These are phyloP conservation scores for Petasospora fabianii DNA, from an alignment of 1,139 yeast genomes.

Conservation along the genomic window DNA sequence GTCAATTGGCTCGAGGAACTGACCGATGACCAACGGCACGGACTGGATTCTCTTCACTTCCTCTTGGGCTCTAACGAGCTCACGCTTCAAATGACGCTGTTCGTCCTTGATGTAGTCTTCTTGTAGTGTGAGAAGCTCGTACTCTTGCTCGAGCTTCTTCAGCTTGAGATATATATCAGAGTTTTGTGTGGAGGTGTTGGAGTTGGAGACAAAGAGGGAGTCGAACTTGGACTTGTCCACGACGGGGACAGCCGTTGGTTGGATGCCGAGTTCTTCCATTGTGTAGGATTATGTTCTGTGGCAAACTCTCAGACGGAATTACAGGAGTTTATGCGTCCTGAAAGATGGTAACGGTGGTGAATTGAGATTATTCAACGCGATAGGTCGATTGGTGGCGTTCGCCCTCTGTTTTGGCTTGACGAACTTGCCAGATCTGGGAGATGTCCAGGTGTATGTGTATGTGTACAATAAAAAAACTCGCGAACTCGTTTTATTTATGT, in stretches of 20 bases:
- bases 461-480: no score
- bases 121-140: slow-evolving; percentile 77
- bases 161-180: slow-evolving; percentile 76
- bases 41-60: slow-evolving; percentile 97
- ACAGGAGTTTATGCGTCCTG: no score
- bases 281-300: neutral
- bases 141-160: slow-evolving; percentile 85
- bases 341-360: neutral
- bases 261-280: slow-evolving; percentile 64
- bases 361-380: neutral
- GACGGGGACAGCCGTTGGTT: slow-evolving; percentile 28
- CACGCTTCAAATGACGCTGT: slow-evolving; percentile 93
- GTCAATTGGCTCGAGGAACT: slow-evolving; percentile 95
- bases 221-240: slow-evolving; percentile 25
- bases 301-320: no score
- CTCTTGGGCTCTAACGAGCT: slow-evolving; percentile 93
- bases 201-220: slow-evolving; percentile 23
- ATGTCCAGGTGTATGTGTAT: slow-evolving; percentile 3
- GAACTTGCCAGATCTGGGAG: neutral
- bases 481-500: no score
- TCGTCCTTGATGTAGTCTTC: slow-evolving; percentile 98
- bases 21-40: slow-evolving; percentile 97
- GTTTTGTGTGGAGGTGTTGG: slow-evolving; percentile 29
- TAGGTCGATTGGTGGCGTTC: slow-evolving; percentile 1
- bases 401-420: neutral